Evolutionary conservation across 805 yeast genomes (phyloP).

Genomic region (Ogataea neopini): DNA sequence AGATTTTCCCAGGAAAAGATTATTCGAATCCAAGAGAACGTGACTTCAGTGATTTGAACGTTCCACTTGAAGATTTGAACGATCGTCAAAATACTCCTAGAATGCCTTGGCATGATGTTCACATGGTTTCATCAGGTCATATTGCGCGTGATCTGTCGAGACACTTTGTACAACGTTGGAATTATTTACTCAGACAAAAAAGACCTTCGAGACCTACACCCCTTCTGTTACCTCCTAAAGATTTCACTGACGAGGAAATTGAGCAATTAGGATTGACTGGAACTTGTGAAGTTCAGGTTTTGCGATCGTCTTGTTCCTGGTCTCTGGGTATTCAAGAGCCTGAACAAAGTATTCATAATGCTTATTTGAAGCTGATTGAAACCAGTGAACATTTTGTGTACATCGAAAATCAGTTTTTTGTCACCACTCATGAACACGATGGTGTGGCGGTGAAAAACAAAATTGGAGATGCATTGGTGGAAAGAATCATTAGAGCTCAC

Average conservation of each 20-base stretch:
- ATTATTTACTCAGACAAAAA: constrained; percentile 86
- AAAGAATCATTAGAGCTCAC: constrained; percentile 87
- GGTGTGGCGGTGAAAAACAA: constrained; percentile 83
- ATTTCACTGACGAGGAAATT: constrained; percentile 72
- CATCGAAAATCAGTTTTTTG: constrained; percentile 93
- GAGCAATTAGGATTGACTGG: constrained; percentile 64
- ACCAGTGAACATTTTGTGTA: constrained; percentile 90
- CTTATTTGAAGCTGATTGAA: constrained; percentile 87
- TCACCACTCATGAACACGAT: constrained; percentile 84
- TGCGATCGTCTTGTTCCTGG: constrained; percentile 93
- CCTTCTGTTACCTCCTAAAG: constrained; percentile 87
- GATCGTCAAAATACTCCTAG: constrained; percentile 80
- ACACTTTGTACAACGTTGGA: constrained; percentile 98
- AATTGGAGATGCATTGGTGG: constrained; percentile 97
- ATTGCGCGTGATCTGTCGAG: constrained; percentile 90
- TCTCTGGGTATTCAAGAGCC: constrained; percentile 83
- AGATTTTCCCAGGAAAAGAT: constrained; percentile 94
- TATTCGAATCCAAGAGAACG: constrained; percentile 93
- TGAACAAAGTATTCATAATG: constrained; percentile 90
- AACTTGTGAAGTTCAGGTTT: constrained; percentile 86
- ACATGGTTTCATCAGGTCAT: constrained; percentile 93
- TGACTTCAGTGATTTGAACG: constrained; percentile 78
- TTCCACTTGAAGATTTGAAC: constrained; percentile 90
- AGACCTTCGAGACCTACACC: constrained; percentile 95
- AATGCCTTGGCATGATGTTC: constrained; percentile 99